Evolutionary conservation across 148 eudicot species (phyloP).

Genomic region (Drosera capensis): DNA sequence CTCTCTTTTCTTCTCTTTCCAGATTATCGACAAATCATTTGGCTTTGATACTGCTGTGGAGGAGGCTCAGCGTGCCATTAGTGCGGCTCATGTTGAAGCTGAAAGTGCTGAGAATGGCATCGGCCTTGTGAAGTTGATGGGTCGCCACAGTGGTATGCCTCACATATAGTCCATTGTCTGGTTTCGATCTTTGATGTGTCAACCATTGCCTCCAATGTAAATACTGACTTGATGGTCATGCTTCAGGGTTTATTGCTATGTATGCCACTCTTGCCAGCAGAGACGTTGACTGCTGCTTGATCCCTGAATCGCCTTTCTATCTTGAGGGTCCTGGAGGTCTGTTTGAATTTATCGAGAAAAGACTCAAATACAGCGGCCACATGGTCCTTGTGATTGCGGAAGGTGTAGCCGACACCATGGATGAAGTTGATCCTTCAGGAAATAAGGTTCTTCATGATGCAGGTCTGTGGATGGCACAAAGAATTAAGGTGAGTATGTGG

Average conservation of each 20-base stretch:
- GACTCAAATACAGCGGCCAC: slow-evolving; percentile 68
- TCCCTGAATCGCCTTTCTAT: slow-evolving; percentile 82
- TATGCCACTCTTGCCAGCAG: slow-evolving; percentile 83
- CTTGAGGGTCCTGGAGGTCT: slow-evolving; percentile 84
- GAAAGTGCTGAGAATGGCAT: slow-evolving; percentile 72
- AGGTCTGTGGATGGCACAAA: slow-evolving; percentile 76
- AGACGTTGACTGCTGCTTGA: slow-evolving; percentile 93
- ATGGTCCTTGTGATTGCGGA: slow-evolving; percentile 94
- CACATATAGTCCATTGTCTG: not conserved
- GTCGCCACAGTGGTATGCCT: slow-evolving; percentile 65
- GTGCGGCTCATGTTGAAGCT: slow-evolving; percentile 83
- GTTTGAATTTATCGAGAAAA: slow-evolving; percentile 52
- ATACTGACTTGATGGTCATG: not conserved
- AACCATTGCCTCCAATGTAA: too few relatives aligned
- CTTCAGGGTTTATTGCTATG: slow-evolving; percentile 90
- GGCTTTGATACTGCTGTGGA: slow-evolving; percentile 93
- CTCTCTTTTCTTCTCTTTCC: slow-evolving; percentile 2
- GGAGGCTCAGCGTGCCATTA: slow-evolving; percentile 89
- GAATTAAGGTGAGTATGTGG: slow-evolving; percentile 39
- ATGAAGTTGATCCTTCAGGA: slow-evolving; percentile 65
- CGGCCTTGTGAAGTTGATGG: slow-evolving; percentile 84
- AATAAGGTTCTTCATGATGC: slow-evolving; percentile 63
- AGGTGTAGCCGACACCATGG: slow-evolving; percentile 69
- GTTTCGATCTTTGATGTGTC: too few relatives aligned
- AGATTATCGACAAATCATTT: slow-evolving; percentile 88